These are phyloP conservation scores for Harringtonia lauricola DNA, from an alignment of 2,329 filamentous ascomycete genomes.

Conservation along the genomic window DNA sequence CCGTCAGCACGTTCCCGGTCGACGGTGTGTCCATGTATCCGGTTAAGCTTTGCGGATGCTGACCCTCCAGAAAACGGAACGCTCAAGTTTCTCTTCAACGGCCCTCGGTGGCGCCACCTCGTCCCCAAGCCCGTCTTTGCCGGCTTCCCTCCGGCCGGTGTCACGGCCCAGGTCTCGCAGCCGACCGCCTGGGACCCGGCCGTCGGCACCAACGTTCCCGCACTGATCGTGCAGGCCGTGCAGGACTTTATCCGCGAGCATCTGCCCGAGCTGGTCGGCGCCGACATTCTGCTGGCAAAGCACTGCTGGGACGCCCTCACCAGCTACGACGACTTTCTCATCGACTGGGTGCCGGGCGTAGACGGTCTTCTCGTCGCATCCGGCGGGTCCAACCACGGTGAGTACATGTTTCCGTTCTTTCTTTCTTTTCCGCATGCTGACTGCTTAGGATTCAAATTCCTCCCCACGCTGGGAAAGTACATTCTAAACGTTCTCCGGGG, in stretches of 20 bases:
- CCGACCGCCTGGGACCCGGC: neutral
- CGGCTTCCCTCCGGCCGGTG: neutral
- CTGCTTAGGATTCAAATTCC: constrained; percentile 1
- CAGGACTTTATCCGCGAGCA: neutral
- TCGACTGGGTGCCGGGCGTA: neutral
- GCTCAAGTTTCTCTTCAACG: constrained; percentile 1
- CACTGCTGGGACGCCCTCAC: constrained; percentile 2
- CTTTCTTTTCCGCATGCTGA: neutral
- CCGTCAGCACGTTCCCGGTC: neutral
- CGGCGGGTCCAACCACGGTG: constrained; percentile 1
- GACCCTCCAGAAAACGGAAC: neutral
- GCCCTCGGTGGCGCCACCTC: neutral
- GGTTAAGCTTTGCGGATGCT: neutral
- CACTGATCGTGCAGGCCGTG: neutral
- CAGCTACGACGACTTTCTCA: constrained; percentile 1
- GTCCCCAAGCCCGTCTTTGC: neutral
- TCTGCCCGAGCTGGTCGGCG: constrained; percentile 2
- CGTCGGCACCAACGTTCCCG: neutral
- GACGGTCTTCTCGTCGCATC: neutral
- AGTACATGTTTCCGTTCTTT: neutral
- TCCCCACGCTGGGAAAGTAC: neutral
- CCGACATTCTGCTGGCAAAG: constrained; percentile 1
- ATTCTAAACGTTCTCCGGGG: neutral
- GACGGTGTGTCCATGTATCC: neutral
- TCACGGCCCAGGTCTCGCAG: no score